Evolutionary conservation across 2,329 filamentous ascomycete species (phyloP), one percentile per base, ranked within the genome.

Genomic region (Cryoendolithus antarcticus): DNA sequence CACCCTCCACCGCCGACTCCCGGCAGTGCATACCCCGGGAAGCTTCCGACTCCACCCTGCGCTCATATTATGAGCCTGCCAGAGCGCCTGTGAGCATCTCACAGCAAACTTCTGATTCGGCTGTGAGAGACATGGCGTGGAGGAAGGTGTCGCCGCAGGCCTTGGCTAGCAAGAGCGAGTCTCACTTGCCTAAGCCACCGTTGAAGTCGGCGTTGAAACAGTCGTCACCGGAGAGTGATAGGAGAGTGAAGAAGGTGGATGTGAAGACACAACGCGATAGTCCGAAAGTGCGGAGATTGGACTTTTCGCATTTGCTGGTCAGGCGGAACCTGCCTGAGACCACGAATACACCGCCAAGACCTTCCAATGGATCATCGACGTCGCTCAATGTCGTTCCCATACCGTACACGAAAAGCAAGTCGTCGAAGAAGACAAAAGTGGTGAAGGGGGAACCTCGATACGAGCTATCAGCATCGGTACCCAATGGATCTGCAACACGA

Each of bases 41-140:
- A 31, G 19, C 39, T 10, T 34, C 39, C 24, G 6, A 34, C 32
- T 34, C 39, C n/a, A 41, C 39, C 8, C 35, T 41, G 13, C 35
- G 32, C 31, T 41, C 39, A 21, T 35, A 64, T 45, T 65, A 66
- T 50, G 63, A 66, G 38, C 47, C 63, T 27, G 54, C 59, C 32
- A 59, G 44, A 34, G 60, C 58, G 27, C 63, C 64, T 7, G 48
- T 62, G 21, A 51, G 55, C 33, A 57, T 66, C 27, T 64, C 64
- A 1, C 64, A 66, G 51, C 63, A 66, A 42, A 65, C 62, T 3
- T 65, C 62, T 13, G 58, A 58, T 32, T 66, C 65, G 32, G 59
- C 63, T 6, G 56, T 64, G 6, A 58, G 63, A 34, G 63, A 67
- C 38, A 62, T 59, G 55, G 63, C 60, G 6, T 47, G 64, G 34